These are phyloP conservation scores for Coelastrella sp. DNA, from an alignment of 139 green algal species.

Conservation along the genomic window DNA sequence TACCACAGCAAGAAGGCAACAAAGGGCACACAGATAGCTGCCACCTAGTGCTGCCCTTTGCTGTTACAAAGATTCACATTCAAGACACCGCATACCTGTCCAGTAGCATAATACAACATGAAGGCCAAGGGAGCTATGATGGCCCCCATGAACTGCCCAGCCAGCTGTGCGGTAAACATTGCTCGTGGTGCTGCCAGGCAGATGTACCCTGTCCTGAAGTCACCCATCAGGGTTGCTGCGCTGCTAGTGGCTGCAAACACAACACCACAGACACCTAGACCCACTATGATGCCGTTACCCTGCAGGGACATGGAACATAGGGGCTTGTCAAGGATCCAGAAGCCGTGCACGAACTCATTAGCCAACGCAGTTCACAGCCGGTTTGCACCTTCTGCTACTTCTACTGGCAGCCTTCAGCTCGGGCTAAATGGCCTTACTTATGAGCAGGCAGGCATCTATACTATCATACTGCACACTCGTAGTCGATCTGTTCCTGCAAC, in stretches of 20 bases:
- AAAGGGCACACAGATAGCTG: not conserved
- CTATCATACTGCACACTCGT: too few species aligned
- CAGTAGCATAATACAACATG: conserved; percentile 56
- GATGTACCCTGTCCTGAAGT: conserved; percentile 68
- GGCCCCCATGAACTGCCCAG: conserved; percentile 43
- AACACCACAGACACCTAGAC: conserved; percentile 57
- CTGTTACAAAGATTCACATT: too few species aligned
- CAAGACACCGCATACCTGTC: conserved; percentile 22
- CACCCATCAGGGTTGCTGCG: conserved; percentile 41
- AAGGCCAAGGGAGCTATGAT: conserved; percentile 58
- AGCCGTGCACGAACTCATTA: too few species aligned
- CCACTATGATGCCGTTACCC: conserved; percentile 49
- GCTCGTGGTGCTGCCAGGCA: conserved; percentile 54
- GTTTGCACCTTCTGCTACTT: too few species aligned
- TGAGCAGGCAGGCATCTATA: not conserved
- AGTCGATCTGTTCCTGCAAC: too few species aligned
- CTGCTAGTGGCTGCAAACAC: conserved; percentile 50
- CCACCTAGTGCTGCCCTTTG: too few species aligned
- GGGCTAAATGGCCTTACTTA: too few species aligned
- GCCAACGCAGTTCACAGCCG: too few species aligned
- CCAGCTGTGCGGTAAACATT: conserved; percentile 64
- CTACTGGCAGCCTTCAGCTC: too few species aligned
- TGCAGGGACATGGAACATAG: too few species aligned
- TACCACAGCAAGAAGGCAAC: not conserved
- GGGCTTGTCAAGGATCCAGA: too few species aligned